A percentile compares a stretch with the other conserved stretches of the same genome.
Evolutionary conservation across 345 rosid species (phyloP).

Genomic region (Ricinus communis): DNA sequence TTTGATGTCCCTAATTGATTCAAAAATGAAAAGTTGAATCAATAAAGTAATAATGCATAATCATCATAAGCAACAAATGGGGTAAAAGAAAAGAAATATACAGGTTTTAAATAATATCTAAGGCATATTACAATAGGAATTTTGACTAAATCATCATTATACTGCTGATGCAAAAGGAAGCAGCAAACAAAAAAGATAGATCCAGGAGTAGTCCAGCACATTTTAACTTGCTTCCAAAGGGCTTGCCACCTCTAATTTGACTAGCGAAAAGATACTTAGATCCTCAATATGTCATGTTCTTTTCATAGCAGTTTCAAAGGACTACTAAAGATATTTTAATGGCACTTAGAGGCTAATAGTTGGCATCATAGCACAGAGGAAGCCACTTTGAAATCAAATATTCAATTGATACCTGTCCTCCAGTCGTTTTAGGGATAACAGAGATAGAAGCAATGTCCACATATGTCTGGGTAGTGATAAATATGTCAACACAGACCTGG

Average conservation of each 20-base stretch:
- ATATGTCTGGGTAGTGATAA: slow-evolving; percentile 82
- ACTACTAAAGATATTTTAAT: neutral
- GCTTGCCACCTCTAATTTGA: no score
- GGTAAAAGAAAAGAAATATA: no score
- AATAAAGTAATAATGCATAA: no score
- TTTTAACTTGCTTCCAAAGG: neutral
- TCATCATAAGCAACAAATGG: no score
- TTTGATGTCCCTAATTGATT: no score
- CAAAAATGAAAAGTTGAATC: no score
- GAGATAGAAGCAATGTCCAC: slow-evolving; percentile 89
- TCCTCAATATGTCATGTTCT: neutral
- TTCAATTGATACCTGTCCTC: slow-evolving; percentile 70
- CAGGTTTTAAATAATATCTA: no score
- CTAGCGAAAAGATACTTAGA: neutral
- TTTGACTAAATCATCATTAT: neutral
- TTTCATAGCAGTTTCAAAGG: neutral
- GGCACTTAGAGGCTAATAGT: neutral
- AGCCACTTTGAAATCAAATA: neutral
- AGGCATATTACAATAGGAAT: no score
- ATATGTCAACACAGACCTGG: slow-evolving; percentile 97
- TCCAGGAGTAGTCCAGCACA: neutral
- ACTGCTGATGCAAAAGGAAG: neutral
- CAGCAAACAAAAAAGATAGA: neutral
- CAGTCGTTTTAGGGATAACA: slow-evolving; percentile 87
- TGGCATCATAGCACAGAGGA: neutral